Conservation (phyloP, 768 basidiomycete genomes). For the Grammothele lineata region DNA sequence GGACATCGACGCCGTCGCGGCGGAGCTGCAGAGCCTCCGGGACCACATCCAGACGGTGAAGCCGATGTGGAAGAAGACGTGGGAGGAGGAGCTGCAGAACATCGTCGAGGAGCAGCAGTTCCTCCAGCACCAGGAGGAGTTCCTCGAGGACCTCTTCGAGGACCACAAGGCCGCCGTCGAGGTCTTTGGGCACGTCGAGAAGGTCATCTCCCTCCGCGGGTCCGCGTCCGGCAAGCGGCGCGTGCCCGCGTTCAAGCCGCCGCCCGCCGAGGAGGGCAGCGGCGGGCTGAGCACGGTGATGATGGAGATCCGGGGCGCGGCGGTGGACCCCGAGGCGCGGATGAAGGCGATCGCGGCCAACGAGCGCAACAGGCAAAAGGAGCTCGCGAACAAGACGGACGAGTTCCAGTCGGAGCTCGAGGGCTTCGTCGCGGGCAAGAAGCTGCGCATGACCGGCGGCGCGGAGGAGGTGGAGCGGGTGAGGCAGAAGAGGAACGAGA, state of each 20-base stretch:
- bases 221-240: slow-evolving; percentile 35
- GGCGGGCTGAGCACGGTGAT: slow-evolving; percentile 73
- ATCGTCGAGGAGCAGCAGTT: slow-evolving; percentile 98
- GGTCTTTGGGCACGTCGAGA: slow-evolving; percentile 87
- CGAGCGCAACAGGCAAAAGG: slow-evolving; percentile 74
- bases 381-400: slow-evolving; percentile 67
- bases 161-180: slow-evolving; percentile 88
- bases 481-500: slow-evolving; percentile 78
- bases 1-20: slow-evolving; percentile 61
- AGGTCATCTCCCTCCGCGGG: slow-evolving; percentile 72
- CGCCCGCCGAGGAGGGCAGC: slow-evolving; percentile 63
- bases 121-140: slow-evolving; percentile 87
- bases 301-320: slow-evolving; percentile 83
- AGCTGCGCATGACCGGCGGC: slow-evolving; percentile 93
- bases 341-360: slow-evolving; percentile 92
- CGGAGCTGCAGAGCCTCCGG: slow-evolving; percentile 71
- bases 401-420: slow-evolving; percentile 81
- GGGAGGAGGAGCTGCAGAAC: slow-evolving; percentile 94
- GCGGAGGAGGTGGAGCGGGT: slow-evolving; percentile 89
- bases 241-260: slow-evolving; percentile 45
- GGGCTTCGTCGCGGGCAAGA: slow-evolving; percentile 85
- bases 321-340: slow-evolving; percentile 77
- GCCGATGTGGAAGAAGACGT: slow-evolving; percentile 98
- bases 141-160: slow-evolving; percentile 82
- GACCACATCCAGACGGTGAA: slow-evolving; percentile 86